Percentiles rank a stretch among this genome's conserved stretches.
These are phyloP conservation scores for Cladosporium sp. DNA, from an alignment of 2,329 filamentous ascomycete species.

Conservation along the genomic window DNA sequence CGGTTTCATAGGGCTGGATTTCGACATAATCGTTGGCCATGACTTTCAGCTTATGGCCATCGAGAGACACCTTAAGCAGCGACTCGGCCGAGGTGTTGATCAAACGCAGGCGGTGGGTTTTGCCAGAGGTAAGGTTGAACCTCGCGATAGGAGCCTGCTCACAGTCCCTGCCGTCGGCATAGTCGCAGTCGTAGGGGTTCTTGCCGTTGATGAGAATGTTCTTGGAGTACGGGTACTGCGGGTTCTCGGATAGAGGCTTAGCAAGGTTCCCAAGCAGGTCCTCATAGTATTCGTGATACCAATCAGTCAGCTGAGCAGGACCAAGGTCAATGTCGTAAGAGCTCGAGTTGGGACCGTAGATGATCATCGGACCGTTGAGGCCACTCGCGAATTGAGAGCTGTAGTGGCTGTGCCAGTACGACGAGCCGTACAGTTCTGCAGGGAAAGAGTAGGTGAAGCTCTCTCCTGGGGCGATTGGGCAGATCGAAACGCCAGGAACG, in stretches of 20 bases:
- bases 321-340: constrained; percentile 28
- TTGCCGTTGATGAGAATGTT: constrained; percentile 31
- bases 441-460: constrained; percentile 36
- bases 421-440: constrained; percentile 31
- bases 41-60: constrained; percentile 38
- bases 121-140: constrained; percentile 36
- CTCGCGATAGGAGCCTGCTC: constrained; percentile 25
- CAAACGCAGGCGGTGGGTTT: constrained; percentile 37
- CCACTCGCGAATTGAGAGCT: constrained; percentile 24
- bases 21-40: constrained; percentile 40
- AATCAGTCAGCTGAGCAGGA: constrained; percentile 26
- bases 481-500: constrained; percentile 36
- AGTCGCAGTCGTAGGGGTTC: constrained; percentile 25
- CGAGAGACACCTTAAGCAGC: constrained; percentile 38
- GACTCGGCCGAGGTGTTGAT: constrained; percentile 38
- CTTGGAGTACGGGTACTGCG: constrained; percentile 19
- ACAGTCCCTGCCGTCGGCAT: constrained; percentile 12
- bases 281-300: constrained; percentile 24
- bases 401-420: constrained; percentile 36
- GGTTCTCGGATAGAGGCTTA: constrained; percentile 2
- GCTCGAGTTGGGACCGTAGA: constrained; percentile 25
- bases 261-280: background rate
- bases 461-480: constrained; percentile 36
- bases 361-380: constrained; percentile 25
- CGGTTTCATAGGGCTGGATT: constrained; percentile 36